These are phyloP conservation scores for Spathaspora sp. DNA, from an alignment of 1,139 yeast genomes.

Conservation along the genomic window DNA sequence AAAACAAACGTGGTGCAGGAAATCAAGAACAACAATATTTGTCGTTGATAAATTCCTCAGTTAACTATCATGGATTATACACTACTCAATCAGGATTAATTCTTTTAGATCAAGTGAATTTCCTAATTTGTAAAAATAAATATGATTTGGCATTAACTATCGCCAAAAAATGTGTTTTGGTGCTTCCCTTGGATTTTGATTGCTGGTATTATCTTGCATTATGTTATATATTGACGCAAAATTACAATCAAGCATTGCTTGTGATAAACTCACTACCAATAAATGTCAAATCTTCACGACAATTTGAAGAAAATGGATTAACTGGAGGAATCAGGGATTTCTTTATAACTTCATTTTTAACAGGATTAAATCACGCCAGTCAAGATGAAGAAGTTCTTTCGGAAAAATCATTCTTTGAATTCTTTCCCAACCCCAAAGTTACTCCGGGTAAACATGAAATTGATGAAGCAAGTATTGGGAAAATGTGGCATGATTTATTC, in stretches of 20 bases:
- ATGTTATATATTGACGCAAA: constrained; percentile 31
- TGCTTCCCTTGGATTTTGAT: constrained; percentile 44
- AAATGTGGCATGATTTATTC: constrained; percentile 35
- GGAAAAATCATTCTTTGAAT: constrained; percentile 29
- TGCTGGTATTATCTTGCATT: constrained; percentile 40
- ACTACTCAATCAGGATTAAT: constrained; percentile 38
- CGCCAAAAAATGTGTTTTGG: constrained; percentile 31
- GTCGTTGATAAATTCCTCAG: constrained; percentile 24
- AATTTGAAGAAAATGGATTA: constrained; percentile 20
- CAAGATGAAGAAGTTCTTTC: constrained; percentile 27
- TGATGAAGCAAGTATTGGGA: constrained; percentile 26
- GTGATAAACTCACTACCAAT: constrained; percentile 38
- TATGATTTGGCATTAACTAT: constrained; percentile 29
- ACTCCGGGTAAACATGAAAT: constrained; percentile 6
- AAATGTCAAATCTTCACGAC: constrained; percentile 12
- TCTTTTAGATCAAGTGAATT: constrained; percentile 40
- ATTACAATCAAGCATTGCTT: constrained; percentile 31
- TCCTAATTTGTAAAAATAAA: constrained; percentile 30
- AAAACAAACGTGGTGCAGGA: constrained; percentile 22
- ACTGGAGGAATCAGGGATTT: constrained; percentile 31
- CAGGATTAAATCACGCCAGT: constrained; percentile 16
- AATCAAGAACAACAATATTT: constrained; percentile 29
- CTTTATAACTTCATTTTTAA: constrained; percentile 26
- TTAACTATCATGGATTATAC: constrained; percentile 17
- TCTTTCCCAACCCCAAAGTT: constrained; percentile 32